Percentiles rank a stretch among this genome's conserved stretches.
These are phyloP conservation scores for Teunomyces gatunensis DNA, from an alignment of 805 yeast species.

Conservation along the genomic window DNA sequence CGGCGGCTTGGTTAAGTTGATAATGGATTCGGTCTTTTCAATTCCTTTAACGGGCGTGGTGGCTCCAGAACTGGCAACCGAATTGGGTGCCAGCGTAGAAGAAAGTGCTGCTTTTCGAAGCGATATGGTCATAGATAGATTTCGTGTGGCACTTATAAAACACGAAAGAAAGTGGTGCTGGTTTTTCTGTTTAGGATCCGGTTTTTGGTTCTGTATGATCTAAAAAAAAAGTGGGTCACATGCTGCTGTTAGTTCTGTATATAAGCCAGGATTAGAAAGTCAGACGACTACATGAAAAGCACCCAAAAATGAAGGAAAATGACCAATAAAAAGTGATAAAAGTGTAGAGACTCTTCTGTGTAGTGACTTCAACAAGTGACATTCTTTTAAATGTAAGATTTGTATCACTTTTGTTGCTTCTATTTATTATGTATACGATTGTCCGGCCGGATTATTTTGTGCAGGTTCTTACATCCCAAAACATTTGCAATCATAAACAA, in stretches of 20 bases:
- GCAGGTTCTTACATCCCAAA: neutral
- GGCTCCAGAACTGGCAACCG: constrained; percentile 15
- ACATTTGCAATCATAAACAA: neutral
- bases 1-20: constrained; percentile 50
- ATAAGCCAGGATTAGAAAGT: neutral
- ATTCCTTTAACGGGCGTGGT: constrained; percentile 20
- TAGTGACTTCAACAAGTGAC: too few species aligned
- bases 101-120: neutral
- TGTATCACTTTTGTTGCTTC: too few species aligned
- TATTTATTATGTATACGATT: too few species aligned
- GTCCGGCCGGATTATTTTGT: neutral
- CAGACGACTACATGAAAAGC: too few species aligned
- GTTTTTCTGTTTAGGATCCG: neutral
- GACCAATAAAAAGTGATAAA: too few species aligned
- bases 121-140: neutral
- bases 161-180: neutral
- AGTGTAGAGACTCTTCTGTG: too few species aligned
- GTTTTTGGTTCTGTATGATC: neutral
- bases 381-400: too few species aligned
- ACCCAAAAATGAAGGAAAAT: too few species aligned
- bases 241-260: neutral
- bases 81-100: constrained; percentile 5
- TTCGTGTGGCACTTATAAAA: neutral
- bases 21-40: constrained; percentile 39
- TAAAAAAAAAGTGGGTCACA: too few species aligned